Evolutionary conservation across 805 yeast species (phyloP).

Genomic region (Pichia exigua): DNA sequence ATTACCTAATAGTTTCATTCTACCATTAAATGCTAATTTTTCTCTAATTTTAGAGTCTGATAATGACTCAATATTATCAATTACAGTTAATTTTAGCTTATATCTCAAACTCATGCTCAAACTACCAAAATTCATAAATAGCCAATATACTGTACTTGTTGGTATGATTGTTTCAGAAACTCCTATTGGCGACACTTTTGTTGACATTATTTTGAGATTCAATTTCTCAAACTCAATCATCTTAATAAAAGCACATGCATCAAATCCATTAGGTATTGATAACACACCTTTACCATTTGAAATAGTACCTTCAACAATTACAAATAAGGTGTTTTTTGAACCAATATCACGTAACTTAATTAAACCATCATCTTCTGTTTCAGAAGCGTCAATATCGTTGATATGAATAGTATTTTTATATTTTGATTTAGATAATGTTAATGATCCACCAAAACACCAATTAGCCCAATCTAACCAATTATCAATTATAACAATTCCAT

Average conservation of each 20-base stretch:
- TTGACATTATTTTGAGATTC: conserved; percentile 29
- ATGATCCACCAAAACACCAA: conserved; percentile 13
- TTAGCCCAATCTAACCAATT: conserved; percentile 1
- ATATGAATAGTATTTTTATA: background rate
- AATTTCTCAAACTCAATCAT: conserved; percentile 6
- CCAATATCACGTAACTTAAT: background rate
- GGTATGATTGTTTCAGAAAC: conserved; percentile 31
- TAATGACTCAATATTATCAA: conserved; percentile 3
- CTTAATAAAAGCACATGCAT: conserved; percentile 7
- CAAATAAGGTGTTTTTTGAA: conserved; percentile 33
- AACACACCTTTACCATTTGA: conserved; percentile 75
- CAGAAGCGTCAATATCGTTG: conserved; percentile 7
- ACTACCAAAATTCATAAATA: conserved; percentile 11
- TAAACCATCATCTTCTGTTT: conserved; percentile 6
- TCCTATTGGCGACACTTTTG: conserved; percentile 30
- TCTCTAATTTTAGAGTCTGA: conserved; percentile 16
- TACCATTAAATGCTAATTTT: conserved; percentile 36
- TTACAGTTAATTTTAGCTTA: conserved; percentile 19
- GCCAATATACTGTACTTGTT: conserved; percentile 6
- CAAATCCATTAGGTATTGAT: conserved; percentile 37
- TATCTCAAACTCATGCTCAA: conserved; percentile 13
- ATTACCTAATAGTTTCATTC: conserved; percentile 40
- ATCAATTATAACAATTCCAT: conserved; percentile 9
- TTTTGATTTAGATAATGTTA: background rate
- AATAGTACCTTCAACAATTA: conserved; percentile 77